Evolutionary conservation across 2,329 filamentous ascomycete species (phyloP).

Genomic region (Exophiala sp.): DNA sequence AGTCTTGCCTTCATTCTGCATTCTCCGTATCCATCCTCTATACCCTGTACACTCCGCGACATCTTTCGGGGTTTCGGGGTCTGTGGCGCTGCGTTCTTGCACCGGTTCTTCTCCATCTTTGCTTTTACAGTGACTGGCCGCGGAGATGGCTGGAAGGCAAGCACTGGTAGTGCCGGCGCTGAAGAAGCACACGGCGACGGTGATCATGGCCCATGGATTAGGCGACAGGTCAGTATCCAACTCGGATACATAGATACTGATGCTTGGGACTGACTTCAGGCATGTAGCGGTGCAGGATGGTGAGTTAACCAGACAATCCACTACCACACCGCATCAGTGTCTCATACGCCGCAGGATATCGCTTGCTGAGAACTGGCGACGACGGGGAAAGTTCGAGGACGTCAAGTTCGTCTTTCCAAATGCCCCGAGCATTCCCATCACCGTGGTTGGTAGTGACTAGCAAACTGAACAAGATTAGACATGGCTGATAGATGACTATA

Average conservation of each 20-base stretch:
- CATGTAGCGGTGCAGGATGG: conserved; percentile 45
- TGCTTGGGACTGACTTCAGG: conserved; percentile 14
- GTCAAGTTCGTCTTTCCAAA: conserved; percentile 93
- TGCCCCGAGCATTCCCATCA: conserved; percentile 79
- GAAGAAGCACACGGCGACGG: conserved; percentile 81
- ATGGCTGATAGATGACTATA: conserved; percentile 12
- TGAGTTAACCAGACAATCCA: conserved; percentile 22
- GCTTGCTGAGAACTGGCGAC: conserved; percentile 80
- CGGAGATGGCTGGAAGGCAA: conserved; percentile 15
- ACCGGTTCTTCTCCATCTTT: neutral
- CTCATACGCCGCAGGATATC: conserved; percentile 50
- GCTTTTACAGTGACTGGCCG: neutral
- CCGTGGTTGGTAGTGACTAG: conserved; percentile 52
- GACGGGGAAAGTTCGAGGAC: conserved; percentile 72
- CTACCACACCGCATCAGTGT: neutral
- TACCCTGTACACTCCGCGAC: no score
- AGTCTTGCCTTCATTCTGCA: no score
- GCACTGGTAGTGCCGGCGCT: conserved; percentile 69
- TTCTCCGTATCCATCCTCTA: no score
- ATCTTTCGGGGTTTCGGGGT: neutral
- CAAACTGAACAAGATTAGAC: neutral
- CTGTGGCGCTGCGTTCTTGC: neutral
- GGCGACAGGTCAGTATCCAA: conserved; percentile 64
- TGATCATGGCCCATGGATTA: conserved; percentile 89
- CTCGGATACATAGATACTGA: neutral